Evolutionary conservation across 2,329 filamentous ascomycete genomes (phyloP).

Genomic region (Monilinia fructigena): DNA sequence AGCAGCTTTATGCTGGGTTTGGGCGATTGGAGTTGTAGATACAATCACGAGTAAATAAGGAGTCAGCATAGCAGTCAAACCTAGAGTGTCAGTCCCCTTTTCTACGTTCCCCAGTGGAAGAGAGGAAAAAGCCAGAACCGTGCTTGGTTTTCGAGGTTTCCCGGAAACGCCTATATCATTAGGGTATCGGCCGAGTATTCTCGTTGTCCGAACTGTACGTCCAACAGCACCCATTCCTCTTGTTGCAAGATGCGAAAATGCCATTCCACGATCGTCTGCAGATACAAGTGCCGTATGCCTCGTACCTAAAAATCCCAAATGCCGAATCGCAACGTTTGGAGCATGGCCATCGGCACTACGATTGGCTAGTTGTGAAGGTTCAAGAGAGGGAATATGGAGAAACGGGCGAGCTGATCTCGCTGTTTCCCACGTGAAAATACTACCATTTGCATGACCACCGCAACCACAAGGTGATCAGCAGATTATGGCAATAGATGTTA

Average conservation of each 20-base stretch:
- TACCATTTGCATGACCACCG: conserved; percentile 83
- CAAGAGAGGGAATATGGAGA: conserved; percentile 77
- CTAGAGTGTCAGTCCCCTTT: conserved; percentile 80
- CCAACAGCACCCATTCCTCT: conserved; percentile 84
- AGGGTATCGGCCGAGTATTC: conserved; percentile 90
- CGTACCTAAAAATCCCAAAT: conserved; percentile 92
- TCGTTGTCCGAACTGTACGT: conserved; percentile 81
- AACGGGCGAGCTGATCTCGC: conserved; percentile 80
- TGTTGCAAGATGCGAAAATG: conserved; percentile 93
- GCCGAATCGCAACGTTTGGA: conserved; percentile 72
- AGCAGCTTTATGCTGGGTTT: conserved; percentile 92
- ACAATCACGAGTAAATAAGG: conserved; percentile 95
- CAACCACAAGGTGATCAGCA: conserved; percentile 89
- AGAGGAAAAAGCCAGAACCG: conserved; percentile 86
- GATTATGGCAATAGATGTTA: conserved; percentile 86
- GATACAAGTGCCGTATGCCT: conserved; percentile 93
- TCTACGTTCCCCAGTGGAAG: conserved; percentile 93
- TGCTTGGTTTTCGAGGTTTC: conserved; percentile 82
- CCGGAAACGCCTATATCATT: conserved; percentile 59
- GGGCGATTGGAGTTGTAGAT: conserved; percentile 91
- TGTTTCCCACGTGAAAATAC: conserved; percentile 97
- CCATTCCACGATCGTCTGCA: conserved; percentile 93
- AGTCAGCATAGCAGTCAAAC: conserved; percentile 90
- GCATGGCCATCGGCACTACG: conserved; percentile 80
- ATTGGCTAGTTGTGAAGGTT: conserved; percentile 61